Evolutionary conservation across 148 eudicot genomes (phyloP), one percentile per base, ranked within the genome.

Genomic region (Polygonum maritimum): DNA sequence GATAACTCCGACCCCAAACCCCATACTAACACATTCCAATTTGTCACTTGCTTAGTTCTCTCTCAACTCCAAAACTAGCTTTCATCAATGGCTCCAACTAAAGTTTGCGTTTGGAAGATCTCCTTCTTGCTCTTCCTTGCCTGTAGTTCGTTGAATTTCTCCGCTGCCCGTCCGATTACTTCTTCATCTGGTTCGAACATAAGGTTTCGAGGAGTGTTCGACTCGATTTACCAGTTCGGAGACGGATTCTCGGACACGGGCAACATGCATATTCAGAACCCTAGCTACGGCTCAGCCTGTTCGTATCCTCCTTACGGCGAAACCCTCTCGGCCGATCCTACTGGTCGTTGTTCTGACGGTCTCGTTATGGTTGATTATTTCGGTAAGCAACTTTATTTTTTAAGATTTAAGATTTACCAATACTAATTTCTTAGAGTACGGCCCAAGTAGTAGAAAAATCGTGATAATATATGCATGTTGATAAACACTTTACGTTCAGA

Each of bases 401-500:
- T 1, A 26, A 26, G 31, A 26, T 26, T 26, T 26, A 26, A 26
- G 31, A 26, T 26, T 26, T n/a, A n/a, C n/a, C n/a, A n/a, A n/a
- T n/a, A n/a, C n/a, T n/a, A n/a, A n/a, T n/a, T n/a, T n/a, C n/a
- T n/a, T n/a, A n/a, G n/a, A n/a, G n/a, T n/a, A n/a, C n/a, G n/a
- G 2, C 33, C 73, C 31, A 26, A 26, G 31, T 26, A 26, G 1
- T 26, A 26, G 31, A 0, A 26, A 26, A 26, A 26, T 1, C 31
- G 0, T 26, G 1, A 26, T 26, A 26, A 26, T 26, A 1, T 26
- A 26, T 26, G 31, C 31, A 26, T 26, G 31, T 26, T 26, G n/a
- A 48, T 36, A 19, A 69, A n/a, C 71, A 82, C 35, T 84, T 84
- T 51, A 73, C 73, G 5, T 75, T 75, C n/a, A 65, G 75, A 2